Evolutionary conservation across 1,139 yeast genomes (phyloP).

Genomic region (Pichiaceae sp.): DNA sequence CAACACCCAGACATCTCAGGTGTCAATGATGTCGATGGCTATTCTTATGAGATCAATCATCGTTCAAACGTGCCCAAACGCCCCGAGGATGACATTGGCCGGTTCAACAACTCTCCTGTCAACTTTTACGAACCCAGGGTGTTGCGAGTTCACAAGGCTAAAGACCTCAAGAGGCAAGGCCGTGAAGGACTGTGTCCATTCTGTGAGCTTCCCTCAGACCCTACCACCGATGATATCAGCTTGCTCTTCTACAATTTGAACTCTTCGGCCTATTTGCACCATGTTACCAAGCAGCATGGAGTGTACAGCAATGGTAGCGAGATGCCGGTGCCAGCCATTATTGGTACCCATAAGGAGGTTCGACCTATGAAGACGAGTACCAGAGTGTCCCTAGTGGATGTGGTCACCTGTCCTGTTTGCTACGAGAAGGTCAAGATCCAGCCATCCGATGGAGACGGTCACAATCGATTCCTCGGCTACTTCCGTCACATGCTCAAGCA

Average conservation of each 20-base stretch:
- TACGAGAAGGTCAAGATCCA: constrained; percentile 10
- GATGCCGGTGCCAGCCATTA: constrained; percentile 16
- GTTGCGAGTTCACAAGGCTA: constrained; percentile 11
- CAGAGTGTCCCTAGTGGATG: constrained; percentile 7
- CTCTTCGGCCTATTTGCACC: constrained; percentile 23
- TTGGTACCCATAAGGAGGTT: constrained; percentile 14
- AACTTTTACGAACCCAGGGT: constrained; percentile 20
- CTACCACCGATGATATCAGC: constrained; percentile 4
- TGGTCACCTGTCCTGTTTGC: constrained; percentile 12
- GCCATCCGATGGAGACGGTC: constrained; percentile 7
- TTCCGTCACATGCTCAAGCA: constrained; percentile 18
- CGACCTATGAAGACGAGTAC: constrained; percentile 1
- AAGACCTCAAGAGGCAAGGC: constrained; percentile 10
- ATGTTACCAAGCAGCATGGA: constrained; percentile 24
- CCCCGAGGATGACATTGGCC: constrained; percentile 1
- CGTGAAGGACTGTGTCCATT: constrained; percentile 24
- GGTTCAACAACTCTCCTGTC: constrained; percentile 4
- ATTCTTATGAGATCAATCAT: background rate
- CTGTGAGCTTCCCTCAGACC: constrained; percentile 11
- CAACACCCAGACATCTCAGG: constrained; percentile 1
- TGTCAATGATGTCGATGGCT: background rate
- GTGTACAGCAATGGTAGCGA: constrained; percentile 22
- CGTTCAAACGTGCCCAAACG: constrained; percentile 3
- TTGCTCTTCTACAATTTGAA: constrained; percentile 17
- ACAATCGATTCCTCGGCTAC: constrained; percentile 16